Evolutionary conservation across 2,329 filamentous ascomycete species (phyloP), one percentile per base, ranked within the genome.

Genomic region (Allantophomopsis lycopodina): DNA sequence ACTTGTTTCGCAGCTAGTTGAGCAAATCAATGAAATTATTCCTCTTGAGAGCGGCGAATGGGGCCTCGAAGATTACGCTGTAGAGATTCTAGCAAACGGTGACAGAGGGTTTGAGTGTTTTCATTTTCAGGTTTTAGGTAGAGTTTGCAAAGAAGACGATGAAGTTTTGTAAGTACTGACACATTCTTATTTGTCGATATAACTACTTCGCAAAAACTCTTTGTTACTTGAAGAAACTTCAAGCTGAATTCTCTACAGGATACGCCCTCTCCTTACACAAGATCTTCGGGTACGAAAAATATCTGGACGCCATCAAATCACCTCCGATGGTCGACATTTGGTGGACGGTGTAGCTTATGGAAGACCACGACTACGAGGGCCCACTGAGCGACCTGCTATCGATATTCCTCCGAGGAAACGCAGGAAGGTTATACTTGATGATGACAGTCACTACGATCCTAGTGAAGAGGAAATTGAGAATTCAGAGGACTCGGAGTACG

Each of bases 51-150:
- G 79, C 41, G 46, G 69, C 32, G 68, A 86, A 43, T 94, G 86
- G 85, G 86, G 85, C 0, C 62, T 94, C 3, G 88, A 95, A 52
- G 85, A 95, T 55, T 96, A 96, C 58, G 73, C 73, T 7, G 84
- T 94, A 21, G 83, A 93, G 58, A 68, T 94, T 3, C 59, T 59
- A 15, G 66, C 70, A 40, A 50, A 53, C 20, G 60, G 63, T 31
- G 70, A 69, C n/a, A 64, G 60, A 14, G 76, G 73, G 35, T 95
- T 84, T 48, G 89, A 96, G 60, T 91, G 85, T 50, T 61, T 95
- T 41, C 89, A 95, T 61, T 96, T 85, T 51, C 80, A 85, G 55
- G 67, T 72, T 15, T 70, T 94, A 5, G 65, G 68, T 12, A 69
- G 71, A 35, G 65, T 91, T 8, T 64, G 94, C 42, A 81, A 83